Base-by-base conservation (phyloP, 257 asterid species). In the Solanum clarkiae region DNA sequence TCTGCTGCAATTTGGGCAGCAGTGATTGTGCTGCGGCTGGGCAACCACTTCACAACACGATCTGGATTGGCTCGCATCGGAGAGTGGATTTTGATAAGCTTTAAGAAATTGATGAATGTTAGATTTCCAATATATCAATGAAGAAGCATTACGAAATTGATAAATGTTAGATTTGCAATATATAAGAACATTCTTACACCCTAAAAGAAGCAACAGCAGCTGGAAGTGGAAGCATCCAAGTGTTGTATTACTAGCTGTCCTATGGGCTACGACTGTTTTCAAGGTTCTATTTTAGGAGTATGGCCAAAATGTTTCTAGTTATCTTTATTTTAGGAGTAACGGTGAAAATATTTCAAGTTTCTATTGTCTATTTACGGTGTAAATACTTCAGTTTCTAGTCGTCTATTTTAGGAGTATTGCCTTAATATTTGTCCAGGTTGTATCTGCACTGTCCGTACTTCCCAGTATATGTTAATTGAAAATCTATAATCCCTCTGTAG, bases 61-160 rank as follows among this genome's bases (percentile, higher is more conserved):
- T 92, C 91, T 86, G 95, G 97, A 92, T 95, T 94, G 11, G 96
- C 90, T 60, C 99, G 92, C 98, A 94, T 94, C 68, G 99, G 99
- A 82, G 99, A 95, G 90, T 94, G 98, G 90, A 95, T 95, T 88
- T 93, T 95, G 85, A 95, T 91, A 86, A 94, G 98, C 98, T 95
- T 90, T 14, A 69, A 68, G 17, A 77, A 2, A 15, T 69, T 36
- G 77, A 69, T 8, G 40, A 69, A 36, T 8, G 77, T 69, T 36
- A 69, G 77, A 69, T 69, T 36, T 40, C 6, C 42, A 36, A 36
- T 36, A 36, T 36, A 36, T 36, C 42, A 4, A 36, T 36, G 42
- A 36, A 36, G 42, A 86, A 94, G 97, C 98, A 94, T 90, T n/a
- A 69, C 51, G 17, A 77, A 2, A 15, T 77, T 53, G 82, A 77